phyloP scores from a whole-genome alignment of 2,329 filamentous ascomycete genomes.

The Zymoseptoria ardabiliae region DNA sequence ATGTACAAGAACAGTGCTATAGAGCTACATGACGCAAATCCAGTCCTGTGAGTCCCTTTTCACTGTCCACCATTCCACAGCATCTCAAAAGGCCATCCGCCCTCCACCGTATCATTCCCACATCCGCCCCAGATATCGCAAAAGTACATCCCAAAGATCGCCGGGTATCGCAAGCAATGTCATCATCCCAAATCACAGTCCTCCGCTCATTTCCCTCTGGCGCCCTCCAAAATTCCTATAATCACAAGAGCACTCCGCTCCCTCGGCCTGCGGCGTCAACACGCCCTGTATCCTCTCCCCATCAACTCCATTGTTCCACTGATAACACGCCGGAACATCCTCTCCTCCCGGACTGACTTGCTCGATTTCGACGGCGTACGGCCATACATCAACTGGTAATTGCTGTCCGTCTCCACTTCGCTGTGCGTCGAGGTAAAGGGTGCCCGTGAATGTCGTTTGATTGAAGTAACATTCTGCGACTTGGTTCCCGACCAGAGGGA shows the following conservation, averaged over 20 bases:
- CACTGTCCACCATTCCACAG: neutral
- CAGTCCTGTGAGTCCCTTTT: neutral
- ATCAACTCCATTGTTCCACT: constrained; percentile 30
- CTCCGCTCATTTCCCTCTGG: neutral
- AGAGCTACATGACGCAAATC: too few relatives aligned
- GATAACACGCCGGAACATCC: constrained; percentile 49
- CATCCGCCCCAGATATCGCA: neutral
- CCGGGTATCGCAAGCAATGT: neutral
- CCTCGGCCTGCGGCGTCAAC: constrained; percentile 30
- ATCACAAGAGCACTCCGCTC: constrained; percentile 38
- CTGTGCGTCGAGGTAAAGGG: constrained; percentile 42
- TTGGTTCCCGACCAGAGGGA: constrained; percentile 38
- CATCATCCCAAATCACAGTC: neutral
- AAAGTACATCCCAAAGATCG: neutral
- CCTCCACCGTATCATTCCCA: neutral
- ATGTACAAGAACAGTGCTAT: too few relatives aligned
- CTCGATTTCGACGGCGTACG: constrained; percentile 50
- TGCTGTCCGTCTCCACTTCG: constrained; percentile 28
- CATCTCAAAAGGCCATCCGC: neutral
- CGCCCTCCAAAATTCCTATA: constrained; percentile 35
- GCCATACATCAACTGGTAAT: constrained; percentile 38
- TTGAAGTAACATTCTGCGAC: constrained; percentile 52
- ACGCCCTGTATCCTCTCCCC: constrained; percentile 32
- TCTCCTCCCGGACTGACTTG: constrained; percentile 44
- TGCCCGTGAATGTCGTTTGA: constrained; percentile 48